Evolutionary conservation across 2,329 filamentous ascomycete species (phyloP).

Genomic region (Sordariomycetes sp.): DNA sequence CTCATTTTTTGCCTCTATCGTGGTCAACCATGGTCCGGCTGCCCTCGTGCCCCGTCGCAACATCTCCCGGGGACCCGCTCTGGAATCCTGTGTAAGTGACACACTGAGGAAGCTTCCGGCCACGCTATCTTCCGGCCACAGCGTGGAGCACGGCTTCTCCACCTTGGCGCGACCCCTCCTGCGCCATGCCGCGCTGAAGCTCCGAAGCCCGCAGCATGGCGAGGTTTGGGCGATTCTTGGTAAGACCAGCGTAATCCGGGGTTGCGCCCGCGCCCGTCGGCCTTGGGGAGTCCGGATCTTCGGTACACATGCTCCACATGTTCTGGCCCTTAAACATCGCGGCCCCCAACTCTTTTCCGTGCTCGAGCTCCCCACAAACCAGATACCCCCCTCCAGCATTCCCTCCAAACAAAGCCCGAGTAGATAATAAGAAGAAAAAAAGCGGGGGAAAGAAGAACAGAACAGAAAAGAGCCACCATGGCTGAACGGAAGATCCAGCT

Average conservation of each 20-base stretch:
- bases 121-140: no score
- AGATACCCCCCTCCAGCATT: background rate
- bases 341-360: background rate
- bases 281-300: background rate
- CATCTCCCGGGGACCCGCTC: no score
- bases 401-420: background rate
- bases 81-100: no score
- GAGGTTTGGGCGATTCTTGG: background rate
- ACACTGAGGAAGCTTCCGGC: no score
- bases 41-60: no score
- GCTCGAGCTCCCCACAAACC: background rate
- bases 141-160: no score
- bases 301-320: background rate
- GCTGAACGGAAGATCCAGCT: conserved; percentile 11
- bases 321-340: background rate
- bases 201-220: background rate
- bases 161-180: no score
- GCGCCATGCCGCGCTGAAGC: no score
- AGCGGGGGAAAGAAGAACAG: background rate
- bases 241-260: background rate
- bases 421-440: background rate
- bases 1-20: no score
- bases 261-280: background rate
- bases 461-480: background rate
- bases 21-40: no score